Base-by-base conservation (phyloP, 2,329 filamentous ascomycete genomes). In the Tolypocladium paradoxum region DNA sequence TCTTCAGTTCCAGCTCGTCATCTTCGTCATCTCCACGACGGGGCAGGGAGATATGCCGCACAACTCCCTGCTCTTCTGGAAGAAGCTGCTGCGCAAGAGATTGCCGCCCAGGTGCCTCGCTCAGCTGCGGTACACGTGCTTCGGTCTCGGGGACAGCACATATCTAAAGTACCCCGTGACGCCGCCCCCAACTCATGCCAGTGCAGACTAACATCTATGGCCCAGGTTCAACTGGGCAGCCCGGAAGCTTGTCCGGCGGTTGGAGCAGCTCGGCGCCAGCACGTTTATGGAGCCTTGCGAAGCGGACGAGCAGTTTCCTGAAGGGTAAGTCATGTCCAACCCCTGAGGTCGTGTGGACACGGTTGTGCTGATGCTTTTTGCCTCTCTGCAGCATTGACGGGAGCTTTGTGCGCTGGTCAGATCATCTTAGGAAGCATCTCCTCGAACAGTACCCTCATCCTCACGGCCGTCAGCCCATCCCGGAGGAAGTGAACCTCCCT, bases 131-230 rank as follows among this genome's bases (percentile, higher is more conserved):
- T 97, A 95, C 69, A 85, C 88, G 3, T 87, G 85, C 0, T 96
- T 97, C 74, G 93, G 93, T 0, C 77, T 97, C 1, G 93, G 93
- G 0, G 93, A 99, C 69, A 96, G 88, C 64, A 95, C 91, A 1
- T 99, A 99, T 75, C 79, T 87, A 53, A 92, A 95, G 85, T 93
- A 74, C 58, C 79, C 65, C 27, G 2, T n/a, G 8, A 35, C 33
- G 14, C 31, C 6, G 37, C 18, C 18, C 8, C 12, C 12, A 0
- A 4, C 20, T 6, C 20, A 8, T 37, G 3, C 9, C 38, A 29
- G 12, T 40, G 16, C 24, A 20, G 18, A 29, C 49, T 33, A 22
- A 47, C 35, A 5, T 33, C 11, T 20, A n/a, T 24, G 4, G 6
- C 20, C n/a, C 6, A 92, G 87, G 63, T 96, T 90, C 70, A 99